Conservation (phyloP, 768 basidiomycete species). For the Mycena haematopus region DNA sequence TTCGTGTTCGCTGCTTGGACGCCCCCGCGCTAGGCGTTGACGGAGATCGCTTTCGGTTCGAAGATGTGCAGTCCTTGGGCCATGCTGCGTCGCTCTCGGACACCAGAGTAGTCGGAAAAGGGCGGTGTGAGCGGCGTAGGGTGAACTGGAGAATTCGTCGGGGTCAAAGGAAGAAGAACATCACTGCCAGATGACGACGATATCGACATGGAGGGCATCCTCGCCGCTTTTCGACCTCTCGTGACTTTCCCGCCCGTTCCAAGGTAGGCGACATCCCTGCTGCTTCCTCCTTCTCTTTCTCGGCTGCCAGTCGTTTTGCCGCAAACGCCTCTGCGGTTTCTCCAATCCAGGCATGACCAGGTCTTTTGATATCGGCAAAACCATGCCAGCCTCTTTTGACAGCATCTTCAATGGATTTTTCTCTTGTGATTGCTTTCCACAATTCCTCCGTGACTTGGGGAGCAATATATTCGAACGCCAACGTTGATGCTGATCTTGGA, state of each 20-base stretch:
- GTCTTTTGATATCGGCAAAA: constrained; percentile 32
- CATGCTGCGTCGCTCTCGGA: constrained; percentile 20
- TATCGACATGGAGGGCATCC: constrained; percentile 29
- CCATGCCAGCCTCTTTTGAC: constrained; percentile 29
- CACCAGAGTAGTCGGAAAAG: constrained; percentile 23
- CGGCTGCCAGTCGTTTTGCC: constrained; percentile 32
- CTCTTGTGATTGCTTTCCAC: constrained; percentile 33
- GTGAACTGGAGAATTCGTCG: constrained; percentile 24
- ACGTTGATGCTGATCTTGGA: constrained; percentile 40
- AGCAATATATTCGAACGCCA: constrained; percentile 38
- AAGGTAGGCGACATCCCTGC: constrained; percentile 10
- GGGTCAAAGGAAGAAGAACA: constrained; percentile 24
- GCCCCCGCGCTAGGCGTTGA: constrained; percentile 17
- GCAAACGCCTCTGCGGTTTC: constrained; percentile 36
- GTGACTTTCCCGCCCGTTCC: constrained; percentile 27
- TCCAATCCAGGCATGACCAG: constrained; percentile 39
- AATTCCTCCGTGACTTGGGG: constrained; percentile 33
- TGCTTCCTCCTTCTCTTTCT: constrained; percentile 33
- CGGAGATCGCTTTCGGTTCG: constrained; percentile 23
- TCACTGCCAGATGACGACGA: constrained; percentile 27
- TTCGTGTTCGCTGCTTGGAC: constrained; percentile 22
- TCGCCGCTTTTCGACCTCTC: constrained; percentile 27
- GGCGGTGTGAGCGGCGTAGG: constrained; percentile 27
- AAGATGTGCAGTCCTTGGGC: constrained; percentile 5
- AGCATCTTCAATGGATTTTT: constrained; percentile 28